Conservation (phyloP, 495 filamentous ascomycete genomes). For the Pseudevernia furfuracea region DNA sequence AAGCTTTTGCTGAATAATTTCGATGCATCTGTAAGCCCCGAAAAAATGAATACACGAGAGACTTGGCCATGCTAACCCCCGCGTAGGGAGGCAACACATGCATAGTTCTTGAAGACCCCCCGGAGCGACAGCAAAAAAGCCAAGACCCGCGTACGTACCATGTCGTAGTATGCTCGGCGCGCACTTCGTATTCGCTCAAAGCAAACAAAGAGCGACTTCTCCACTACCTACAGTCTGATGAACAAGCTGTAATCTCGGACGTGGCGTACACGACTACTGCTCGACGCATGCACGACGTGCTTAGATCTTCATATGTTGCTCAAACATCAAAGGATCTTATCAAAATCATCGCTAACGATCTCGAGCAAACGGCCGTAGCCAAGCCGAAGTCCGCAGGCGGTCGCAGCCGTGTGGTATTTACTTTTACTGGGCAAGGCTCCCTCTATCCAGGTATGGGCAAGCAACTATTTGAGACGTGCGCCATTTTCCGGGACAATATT, state of each 20-base stretch:
- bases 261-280: constrained; percentile 69
- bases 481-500: constrained; percentile 29
- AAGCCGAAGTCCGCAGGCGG: constrained; percentile 9
- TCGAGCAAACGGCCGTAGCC: constrained; percentile 15
- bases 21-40: constrained; percentile 24
- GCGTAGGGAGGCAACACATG: constrained; percentile 31
- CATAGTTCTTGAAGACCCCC: constrained; percentile 30
- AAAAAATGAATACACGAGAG: background rate
- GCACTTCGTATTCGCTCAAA: background rate
- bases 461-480: constrained; percentile 26
- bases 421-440: constrained; percentile 38
- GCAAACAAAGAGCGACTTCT: background rate
- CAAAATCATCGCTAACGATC: background rate
- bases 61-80: background rate
- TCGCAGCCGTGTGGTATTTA: constrained; percentile 40
- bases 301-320: constrained; percentile 35
- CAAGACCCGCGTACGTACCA: background rate
- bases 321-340: constrained; percentile 20
- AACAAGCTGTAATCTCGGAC: constrained; percentile 21
- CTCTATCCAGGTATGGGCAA: constrained; percentile 32
- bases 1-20: constrained; percentile 34
- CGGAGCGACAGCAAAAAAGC: background rate
- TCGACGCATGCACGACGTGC: constrained; percentile 59
- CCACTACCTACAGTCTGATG: background rate
- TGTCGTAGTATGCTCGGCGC: background rate